Base-by-base conservation (phyloP, 805 yeast genomes). In the Nadsonia fulvescens region DNA sequence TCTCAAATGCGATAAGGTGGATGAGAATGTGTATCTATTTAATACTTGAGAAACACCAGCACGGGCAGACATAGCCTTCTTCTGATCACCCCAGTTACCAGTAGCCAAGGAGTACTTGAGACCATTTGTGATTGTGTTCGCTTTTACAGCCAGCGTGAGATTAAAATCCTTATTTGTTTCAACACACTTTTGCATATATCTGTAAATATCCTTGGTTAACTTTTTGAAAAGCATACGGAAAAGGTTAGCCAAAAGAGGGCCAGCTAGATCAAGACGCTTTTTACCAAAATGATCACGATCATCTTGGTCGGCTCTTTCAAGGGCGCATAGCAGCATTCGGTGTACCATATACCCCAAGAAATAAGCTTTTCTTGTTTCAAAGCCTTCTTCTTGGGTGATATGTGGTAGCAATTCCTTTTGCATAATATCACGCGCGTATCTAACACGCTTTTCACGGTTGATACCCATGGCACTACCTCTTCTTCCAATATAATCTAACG, bases 11-110 rank as follows among this genome's bases (percentile, higher is more conserved):
- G 98, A 89, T 45, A 89, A 61, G 2, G 99, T 89, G n/a, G 98
- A 89, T 2, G 96, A 81, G 53, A 89, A 89, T 5, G 99, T 89
- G 56, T 89, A 89, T 58, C 99, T 70, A 53, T 89, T 89, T 54
- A 89, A 66, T 38, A 89, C 98, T 61, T 89, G 98, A 14, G 96
- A 86, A 24, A 91, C 99, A 67, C 99, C 99, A 5, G 98, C 99
- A 53, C 93, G 74, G 11, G 95, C 73, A 34, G 89, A 72, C 98
- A 89, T 89, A 8, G 96, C 95, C 53, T 89, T 89, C 72, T 83
- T 86, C 53, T 89, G 99, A 55, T 89, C 99, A 60, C 99, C 98
- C 99, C 99, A 89, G 59, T 89, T 89, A 63, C 99, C 99, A 9
- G 99, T 89, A 29, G 99, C 99, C 46, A 89, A 63, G 20, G 98